Percentiles rank a stretch among this genome's conserved stretches.
These are phyloP conservation scores for Hanseniaspora sp. DNA, from an alignment of 1,139 yeast species.

Conservation along the genomic window DNA sequence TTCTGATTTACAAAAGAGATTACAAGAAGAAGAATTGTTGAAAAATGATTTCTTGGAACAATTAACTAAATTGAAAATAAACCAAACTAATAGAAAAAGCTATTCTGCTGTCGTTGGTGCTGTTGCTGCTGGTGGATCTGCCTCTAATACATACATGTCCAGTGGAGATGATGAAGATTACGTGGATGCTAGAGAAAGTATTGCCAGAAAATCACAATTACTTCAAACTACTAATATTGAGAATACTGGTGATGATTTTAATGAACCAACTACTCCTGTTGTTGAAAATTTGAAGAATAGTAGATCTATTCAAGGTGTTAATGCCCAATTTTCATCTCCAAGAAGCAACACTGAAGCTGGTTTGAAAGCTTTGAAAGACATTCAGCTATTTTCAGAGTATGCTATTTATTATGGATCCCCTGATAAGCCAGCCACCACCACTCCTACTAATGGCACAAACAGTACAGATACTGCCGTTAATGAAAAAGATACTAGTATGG, in stretches of 20 bases:
- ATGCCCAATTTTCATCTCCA: slow-evolving; percentile 11
- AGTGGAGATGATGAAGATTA: neutral
- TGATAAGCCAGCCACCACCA: slow-evolving; percentile 6
- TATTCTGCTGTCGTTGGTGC: too few relatives aligned
- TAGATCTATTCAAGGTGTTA: slow-evolving; percentile 13
- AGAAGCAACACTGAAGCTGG: slow-evolving; percentile 8
- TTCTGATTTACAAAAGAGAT: slow-evolving; percentile 16
- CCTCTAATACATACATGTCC: neutral
- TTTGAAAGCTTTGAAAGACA: slow-evolving; percentile 22
- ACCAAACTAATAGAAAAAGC: neutral
- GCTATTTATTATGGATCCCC: slow-evolving; percentile 27
- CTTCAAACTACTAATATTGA: neutral
- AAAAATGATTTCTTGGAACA: slow-evolving; percentile 6
- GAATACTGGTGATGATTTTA: neutral
- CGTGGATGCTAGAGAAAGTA: slow-evolving; percentile 11
- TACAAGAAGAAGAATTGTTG: neutral
- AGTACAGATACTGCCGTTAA: neutral
- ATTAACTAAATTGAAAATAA: neutral
- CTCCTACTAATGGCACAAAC: neutral
- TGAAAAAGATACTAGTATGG: neutral
- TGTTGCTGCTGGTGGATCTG: slow-evolving; percentile 2
- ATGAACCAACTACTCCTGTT: neutral
- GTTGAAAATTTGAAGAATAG: neutral
- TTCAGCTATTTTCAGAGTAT: slow-evolving; percentile 28
- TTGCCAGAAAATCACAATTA: neutral